A percentile compares a stretch with the other conserved stretches of the same genome.
phyloP scores from a whole-genome alignment of 371 early-diverging fungal genomes.

The Actinomortierella ambigua region DNA sequence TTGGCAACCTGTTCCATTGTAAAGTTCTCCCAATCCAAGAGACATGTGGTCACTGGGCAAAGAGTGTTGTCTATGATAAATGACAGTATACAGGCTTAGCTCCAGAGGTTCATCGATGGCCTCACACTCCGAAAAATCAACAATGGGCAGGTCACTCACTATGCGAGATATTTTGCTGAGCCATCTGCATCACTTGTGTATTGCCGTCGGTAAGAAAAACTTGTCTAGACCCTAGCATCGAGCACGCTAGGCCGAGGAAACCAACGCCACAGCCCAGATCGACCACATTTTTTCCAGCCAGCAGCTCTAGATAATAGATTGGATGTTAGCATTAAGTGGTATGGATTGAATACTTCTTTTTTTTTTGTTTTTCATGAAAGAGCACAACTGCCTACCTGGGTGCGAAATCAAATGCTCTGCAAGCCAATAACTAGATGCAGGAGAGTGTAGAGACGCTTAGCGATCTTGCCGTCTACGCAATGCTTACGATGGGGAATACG shows the following conservation, averaged over 20 bases:
- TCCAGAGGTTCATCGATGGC: neutral
- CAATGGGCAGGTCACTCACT: slow-evolving; percentile 11
- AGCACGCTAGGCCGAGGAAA: slow-evolving; percentile 37
- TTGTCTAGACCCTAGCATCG: slow-evolving; percentile 29
- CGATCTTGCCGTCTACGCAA: no score
- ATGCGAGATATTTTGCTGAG: slow-evolving; percentile 28
- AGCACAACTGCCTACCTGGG: slow-evolving; percentile 36
- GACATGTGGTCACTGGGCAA: slow-evolving; percentile 27
- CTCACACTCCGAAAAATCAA: neutral
- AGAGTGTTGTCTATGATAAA: slow-evolving; percentile 13
- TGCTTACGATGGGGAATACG: no score
- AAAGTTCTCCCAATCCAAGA: slow-evolving; percentile 43
- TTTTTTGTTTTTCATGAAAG: no score
- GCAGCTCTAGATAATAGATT: slow-evolving; percentile 8
- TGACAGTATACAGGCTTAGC: neutral
- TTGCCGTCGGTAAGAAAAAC: slow-evolving; percentile 43
- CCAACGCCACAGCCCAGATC: slow-evolving; percentile 46
- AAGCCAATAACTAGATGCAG: slow-evolving; percentile 26
- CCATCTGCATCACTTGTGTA: slow-evolving; percentile 34
- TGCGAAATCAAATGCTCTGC: slow-evolving; percentile 39
- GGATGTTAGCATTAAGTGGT: no score
- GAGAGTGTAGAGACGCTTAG: no score
- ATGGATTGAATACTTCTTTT: no score
- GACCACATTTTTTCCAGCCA: slow-evolving; percentile 35
- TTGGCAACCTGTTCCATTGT: slow-evolving; percentile 34